Percentiles rank a stretch among this genome's conserved stretches.
phyloP scores from a whole-genome alignment of 139 green algal species.

The Eudorina sp. region DNA sequence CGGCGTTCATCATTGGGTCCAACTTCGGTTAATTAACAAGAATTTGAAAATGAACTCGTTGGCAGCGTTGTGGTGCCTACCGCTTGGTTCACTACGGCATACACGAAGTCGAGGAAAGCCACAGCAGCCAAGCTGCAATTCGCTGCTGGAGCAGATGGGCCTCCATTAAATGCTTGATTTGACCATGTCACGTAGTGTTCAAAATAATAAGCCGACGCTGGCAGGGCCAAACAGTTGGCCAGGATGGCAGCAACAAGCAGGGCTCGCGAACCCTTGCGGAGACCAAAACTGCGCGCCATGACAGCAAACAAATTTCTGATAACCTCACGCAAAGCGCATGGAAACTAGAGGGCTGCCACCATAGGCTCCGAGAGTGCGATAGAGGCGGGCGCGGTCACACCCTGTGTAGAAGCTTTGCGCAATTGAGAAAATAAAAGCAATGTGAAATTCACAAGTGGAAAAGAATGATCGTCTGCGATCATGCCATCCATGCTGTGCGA shows the following conservation, averaged over 20 bases:
- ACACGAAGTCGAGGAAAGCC: conserved; percentile 15
- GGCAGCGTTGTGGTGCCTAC: too few species aligned
- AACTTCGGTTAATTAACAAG: too few species aligned
- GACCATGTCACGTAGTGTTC: conserved; percentile 7
- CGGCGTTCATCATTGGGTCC: too few species aligned
- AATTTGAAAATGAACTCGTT: too few species aligned
- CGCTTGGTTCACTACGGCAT: neutral
- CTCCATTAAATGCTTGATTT: neutral
- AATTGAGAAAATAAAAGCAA: neutral
- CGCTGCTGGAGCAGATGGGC: neutral
- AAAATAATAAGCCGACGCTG: neutral
- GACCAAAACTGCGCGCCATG: too few species aligned
- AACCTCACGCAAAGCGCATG: too few species aligned
- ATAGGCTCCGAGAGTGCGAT: neutral
- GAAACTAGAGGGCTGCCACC: too few species aligned
- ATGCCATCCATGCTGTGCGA: too few species aligned
- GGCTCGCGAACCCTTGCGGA: neutral
- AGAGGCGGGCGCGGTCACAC: neutral
- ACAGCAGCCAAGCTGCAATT: neutral
- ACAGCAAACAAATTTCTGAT: too few species aligned
- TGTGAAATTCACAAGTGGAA: too few species aligned
- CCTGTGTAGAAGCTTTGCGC: too few species aligned
- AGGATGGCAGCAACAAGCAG: neutral
- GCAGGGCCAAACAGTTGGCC: neutral
- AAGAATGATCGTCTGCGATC: too few species aligned